These are phyloP conservation scores for Magnaporthales sp. DNA, from an alignment of 2,329 filamentous ascomycete species.

Conservation along the genomic window DNA sequence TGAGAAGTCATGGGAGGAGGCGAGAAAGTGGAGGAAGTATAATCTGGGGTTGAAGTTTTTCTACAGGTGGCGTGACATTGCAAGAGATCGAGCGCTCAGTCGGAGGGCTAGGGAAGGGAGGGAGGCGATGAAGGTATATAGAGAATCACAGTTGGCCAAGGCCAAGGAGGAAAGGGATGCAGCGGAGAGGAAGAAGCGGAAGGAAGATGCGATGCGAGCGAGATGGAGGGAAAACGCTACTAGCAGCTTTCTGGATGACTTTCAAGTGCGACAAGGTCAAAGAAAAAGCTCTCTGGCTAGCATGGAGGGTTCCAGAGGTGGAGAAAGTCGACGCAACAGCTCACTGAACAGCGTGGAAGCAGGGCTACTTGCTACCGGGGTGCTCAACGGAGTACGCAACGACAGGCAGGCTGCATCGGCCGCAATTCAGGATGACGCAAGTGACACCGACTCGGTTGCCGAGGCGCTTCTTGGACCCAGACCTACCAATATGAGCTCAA, in stretches of 20 bases:
- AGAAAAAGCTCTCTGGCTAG: slow-evolving; percentile 8
- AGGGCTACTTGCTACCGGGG: slow-evolving; percentile 29
- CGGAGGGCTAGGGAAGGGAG: slow-evolving; percentile 42
- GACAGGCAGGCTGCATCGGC: slow-evolving; percentile 21
- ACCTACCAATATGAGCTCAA: background rate
- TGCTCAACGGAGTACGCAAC: slow-evolving; percentile 30
- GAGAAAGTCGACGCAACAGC: slow-evolving; percentile 6
- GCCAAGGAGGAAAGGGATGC: slow-evolving; percentile 22
- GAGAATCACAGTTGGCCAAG: slow-evolving; percentile 21
- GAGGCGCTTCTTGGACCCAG: slow-evolving; percentile 4
- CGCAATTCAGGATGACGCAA: slow-evolving; percentile 1
- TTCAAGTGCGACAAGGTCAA: background rate
- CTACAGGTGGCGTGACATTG: slow-evolving; percentile 44
- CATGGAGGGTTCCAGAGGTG: slow-evolving; percentile 4
- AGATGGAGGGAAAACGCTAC: slow-evolving; percentile 17
- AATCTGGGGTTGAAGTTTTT: slow-evolving; percentile 46
- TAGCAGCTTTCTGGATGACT: slow-evolving; percentile 10
- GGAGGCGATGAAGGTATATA: slow-evolving; percentile 39
- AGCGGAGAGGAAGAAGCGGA: slow-evolving; percentile 25
- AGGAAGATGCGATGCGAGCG: slow-evolving; percentile 19
- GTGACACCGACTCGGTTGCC: slow-evolving; percentile 3
- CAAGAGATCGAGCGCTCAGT: slow-evolving; percentile 37
- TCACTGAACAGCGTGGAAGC: slow-evolving; percentile 22
- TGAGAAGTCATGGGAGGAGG: slow-evolving; percentile 34
- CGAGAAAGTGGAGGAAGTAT: slow-evolving; percentile 37